These are phyloP conservation scores for Linum usitatissimum DNA, from an alignment of 345 rosid species.

Conservation along the genomic window DNA sequence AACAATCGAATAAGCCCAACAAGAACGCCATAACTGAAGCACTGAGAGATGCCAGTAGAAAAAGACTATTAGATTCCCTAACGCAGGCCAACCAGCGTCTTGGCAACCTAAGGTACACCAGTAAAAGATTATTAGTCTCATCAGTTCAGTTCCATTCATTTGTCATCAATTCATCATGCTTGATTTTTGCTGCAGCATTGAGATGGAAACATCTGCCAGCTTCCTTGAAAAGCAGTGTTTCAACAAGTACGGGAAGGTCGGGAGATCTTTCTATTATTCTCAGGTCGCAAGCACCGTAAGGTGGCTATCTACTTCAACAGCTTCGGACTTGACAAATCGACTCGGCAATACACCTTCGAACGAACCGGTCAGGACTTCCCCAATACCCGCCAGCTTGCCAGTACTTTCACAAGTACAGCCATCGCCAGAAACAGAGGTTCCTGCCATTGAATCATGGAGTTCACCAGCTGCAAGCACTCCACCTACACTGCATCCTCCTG, in stretches of 20 bases:
- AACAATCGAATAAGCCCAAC: constrained; percentile 56
- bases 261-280: constrained; percentile 74
- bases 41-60: constrained; percentile 60
- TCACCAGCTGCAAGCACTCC: not conserved
- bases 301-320: constrained; percentile 55
- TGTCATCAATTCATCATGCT: not conserved
- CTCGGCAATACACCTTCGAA: not conserved
- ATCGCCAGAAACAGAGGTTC: not conserved
- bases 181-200: constrained; percentile 35
- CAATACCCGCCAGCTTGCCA: not conserved
- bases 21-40: constrained; percentile 57
- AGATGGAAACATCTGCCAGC: constrained; percentile 37
- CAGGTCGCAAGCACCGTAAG: constrained; percentile 73
- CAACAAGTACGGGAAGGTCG: constrained; percentile 69
- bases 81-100: constrained; percentile 47
- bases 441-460: not conserved
- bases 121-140: not conserved
- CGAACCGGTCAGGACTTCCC: not conserved
- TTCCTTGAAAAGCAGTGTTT: constrained; percentile 70
- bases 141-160: not conserved
- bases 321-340: constrained; percentile 11
- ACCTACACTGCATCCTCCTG: not conserved
- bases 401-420: too few relatives aligned
- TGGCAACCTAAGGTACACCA: constrained; percentile 28
- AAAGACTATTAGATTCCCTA: constrained; percentile 49